Evolutionary conservation across 441 rosid genomes (phyloP), one percentile per base, ranked within the genome.

Genomic region (Bruguiera hainesii): DNA sequence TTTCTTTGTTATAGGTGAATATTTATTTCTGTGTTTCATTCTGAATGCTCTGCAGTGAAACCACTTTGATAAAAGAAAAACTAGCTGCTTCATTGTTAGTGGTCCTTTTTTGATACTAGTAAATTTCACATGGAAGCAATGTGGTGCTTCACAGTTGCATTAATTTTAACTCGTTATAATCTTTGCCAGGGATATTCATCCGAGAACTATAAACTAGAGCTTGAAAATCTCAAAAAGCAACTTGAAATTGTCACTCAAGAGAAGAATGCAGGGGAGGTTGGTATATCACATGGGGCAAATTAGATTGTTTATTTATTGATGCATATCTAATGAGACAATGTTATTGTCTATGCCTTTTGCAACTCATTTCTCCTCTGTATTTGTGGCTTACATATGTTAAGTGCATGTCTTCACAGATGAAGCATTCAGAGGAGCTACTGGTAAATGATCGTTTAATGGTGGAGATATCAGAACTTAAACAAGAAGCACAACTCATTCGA

Each of bases 231-330:
- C 61, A 91, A 73, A 81, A 81, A 64, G 72, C 87, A 84, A 71
- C 69, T 87, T 69, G 85, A 88, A 69, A 65, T 82, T 42, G 75
- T 88, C 46, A 75, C 66, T 23, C 74, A 63, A 68, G 93, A 91
- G 76, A 89, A 87, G 75, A 75, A 82, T 66, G 82, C 78, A 63
- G 76, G 87, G 26, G 77, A 90, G 95, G 98, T 93, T 50, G 67
- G 91, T 77, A 63, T 49, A 64, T 61, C 4, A 20, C 60, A 21
- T 15, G 13, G 1, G 0, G 48, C 48, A 42, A 3, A 11, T 52
- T 55, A 55, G 5, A 23, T 23, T 55, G 15, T 55, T 11, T 8
- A 53, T 21, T 55, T 55, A 55, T 42, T 13, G 48, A 42, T 11
- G 9, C 18, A 13, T 42, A 42, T 42, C 48, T 3, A 42, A 3